These are phyloP conservation scores for Hypoxylon sp. DNA, from an alignment of 2,329 filamentous ascomycete species.

Conservation along the genomic window DNA sequence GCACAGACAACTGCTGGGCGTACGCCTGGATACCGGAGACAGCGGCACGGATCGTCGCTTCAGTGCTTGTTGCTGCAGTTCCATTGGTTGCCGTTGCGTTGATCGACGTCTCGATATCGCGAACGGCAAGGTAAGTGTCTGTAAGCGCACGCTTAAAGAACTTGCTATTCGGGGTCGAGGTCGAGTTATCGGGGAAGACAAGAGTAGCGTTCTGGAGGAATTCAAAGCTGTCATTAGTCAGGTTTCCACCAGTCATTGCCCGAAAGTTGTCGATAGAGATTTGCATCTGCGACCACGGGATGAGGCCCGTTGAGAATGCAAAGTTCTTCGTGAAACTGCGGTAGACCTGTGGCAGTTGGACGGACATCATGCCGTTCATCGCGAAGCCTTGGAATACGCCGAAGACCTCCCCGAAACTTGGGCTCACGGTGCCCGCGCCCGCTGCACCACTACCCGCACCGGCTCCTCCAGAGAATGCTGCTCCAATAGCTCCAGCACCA, in stretches of 20 bases:
- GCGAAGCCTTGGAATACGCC: constrained; percentile 95
- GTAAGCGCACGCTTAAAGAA: constrained; percentile 70
- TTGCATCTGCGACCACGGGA: constrained; percentile 88
- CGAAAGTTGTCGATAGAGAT: constrained; percentile 87
- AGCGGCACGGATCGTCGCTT: constrained; percentile 60
- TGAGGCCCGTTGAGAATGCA: constrained; percentile 86
- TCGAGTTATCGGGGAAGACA: constrained; percentile 74
- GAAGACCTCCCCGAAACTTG: constrained; percentile 87
- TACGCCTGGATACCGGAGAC: constrained; percentile 86
- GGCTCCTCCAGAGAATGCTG: constrained; percentile 69
- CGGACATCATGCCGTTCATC: constrained; percentile 96
- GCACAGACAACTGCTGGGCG: constrained; percentile 86
- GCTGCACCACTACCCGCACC: constrained; percentile 67
- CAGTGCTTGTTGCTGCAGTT: constrained; percentile 44
- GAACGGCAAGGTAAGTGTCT: constrained; percentile 64
- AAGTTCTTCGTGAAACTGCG: constrained; percentile 94
- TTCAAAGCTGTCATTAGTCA: constrained; percentile 82
- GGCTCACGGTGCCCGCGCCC: constrained; percentile 78
- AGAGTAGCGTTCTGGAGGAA: constrained; percentile 83
- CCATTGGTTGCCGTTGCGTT: constrained; percentile 57
- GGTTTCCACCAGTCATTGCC: constrained; percentile 83
- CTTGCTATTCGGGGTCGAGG: constrained; percentile 58
- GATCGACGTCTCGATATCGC: constrained; percentile 65
- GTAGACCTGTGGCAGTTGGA: constrained; percentile 89
- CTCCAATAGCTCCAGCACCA: constrained; percentile 77